Base-by-base conservation (phyloP, 352 stramenopile genomes). In the Phytopythium chamaehyphon region DNA sequence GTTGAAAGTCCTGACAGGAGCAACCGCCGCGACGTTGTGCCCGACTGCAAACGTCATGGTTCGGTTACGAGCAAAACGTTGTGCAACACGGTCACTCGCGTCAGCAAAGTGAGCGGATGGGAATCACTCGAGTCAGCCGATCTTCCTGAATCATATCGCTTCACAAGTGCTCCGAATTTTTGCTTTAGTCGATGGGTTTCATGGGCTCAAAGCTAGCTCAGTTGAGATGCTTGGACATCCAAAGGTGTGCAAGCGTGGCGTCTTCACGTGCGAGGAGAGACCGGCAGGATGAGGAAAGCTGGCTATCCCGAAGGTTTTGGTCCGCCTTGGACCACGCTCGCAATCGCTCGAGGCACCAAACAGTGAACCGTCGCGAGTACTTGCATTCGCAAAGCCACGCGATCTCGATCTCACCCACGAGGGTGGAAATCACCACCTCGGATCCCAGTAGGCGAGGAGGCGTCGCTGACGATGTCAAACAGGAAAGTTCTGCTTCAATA, bases 351-450 rank as follows among this genome's bases (percentile, higher is more conserved):
- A 86, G 49, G 14, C 64, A 73, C 77, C 77, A 88, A 15, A 69
- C 56, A 21, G 73, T 62, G 56, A 82, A 88, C 8, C 74, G 70
- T 40, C 66, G 47, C 19, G 74, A 68, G 54, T 71, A 84, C 45
- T 62, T 56, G 36, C 62, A 69, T 16, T 47, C 54, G 49, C 66
- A 69, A 19, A 47, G 53, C 75, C 77, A 89, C 24, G 68, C 63
- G 23, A 53, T 57, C 26, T 71, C 61, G 16, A 84, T 57, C 28
- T 89, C 77, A 14, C 55, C 33, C 24, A 83, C 26, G 0, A 73
- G 23, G 14, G 45, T 46, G 38, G 40, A 48, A 38, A 71, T 9
- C 18, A 66, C 24, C 21, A 52, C 18, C 48, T 19, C 45, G 40
- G 33, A 16, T 21, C 11, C 3, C 38, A 24, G 16, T 48, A 21